phyloP scores from a whole-genome alignment of 441 rosid genomes.

The Melastoma candidum region DNA sequence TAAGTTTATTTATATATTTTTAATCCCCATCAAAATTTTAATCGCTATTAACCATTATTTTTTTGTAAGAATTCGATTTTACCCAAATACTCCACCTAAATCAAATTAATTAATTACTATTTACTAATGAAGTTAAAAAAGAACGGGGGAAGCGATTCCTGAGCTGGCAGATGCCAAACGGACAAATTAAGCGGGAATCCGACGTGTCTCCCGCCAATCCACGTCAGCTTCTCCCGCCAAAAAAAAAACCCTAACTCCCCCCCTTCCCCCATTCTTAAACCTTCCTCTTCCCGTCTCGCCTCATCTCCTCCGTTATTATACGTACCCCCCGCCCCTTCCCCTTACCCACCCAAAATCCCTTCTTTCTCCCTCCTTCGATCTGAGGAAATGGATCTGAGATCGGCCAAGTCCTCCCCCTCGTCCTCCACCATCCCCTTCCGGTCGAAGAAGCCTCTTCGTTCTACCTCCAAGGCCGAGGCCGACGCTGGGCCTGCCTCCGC shows the following conservation, averaged over 20 bases:
- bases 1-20: too few species aligned
- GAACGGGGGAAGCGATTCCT: too few species aligned
- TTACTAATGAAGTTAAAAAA: too few species aligned
- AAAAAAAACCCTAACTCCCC: conserved; percentile 7
- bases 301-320: neutral
- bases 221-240: conserved; percentile 39
- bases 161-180: conserved; percentile 1
- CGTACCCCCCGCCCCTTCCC: neutral
- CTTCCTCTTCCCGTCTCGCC: conserved; percentile 1
- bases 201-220: conserved; percentile 34
- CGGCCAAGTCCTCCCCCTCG: conserved; percentile 11
- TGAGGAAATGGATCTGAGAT: conserved; percentile 13
- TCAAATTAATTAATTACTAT: too few species aligned
- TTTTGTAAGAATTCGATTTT: too few species aligned
- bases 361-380: conserved; percentile 7
- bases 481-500: neutral
- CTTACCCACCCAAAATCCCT: neutral
- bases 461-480: conserved; percentile 18
- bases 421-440: conserved; percentile 25
- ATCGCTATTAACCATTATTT: too few species aligned
- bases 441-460: conserved; percentile 27
- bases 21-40: too few species aligned
- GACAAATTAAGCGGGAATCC: conserved; percentile 28
- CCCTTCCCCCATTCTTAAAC: neutral
- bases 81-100: too few species aligned